Base-by-base conservation (phyloP, 305 asterid species). In the Caryopteris hybrid region DNA sequence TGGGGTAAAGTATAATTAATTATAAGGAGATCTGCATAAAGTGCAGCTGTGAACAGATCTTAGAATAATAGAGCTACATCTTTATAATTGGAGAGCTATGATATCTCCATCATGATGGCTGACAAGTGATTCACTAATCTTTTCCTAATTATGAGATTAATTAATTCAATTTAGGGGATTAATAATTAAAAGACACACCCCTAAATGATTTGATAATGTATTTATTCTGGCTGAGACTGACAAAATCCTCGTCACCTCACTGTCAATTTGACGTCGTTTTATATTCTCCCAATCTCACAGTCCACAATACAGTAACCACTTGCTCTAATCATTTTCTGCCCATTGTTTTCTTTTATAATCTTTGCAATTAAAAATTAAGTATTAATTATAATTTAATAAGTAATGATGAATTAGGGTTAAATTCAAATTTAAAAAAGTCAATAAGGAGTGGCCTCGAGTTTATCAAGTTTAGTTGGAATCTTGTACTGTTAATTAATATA, bases 21-120 rank as follows among this genome's bases (percentile, higher is more conserved):
- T 48, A 12, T 27, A 16, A 53, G 51, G 67, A 70, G 76, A 76
- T 76, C 78, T 68, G 61, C 64, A 63, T 43, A 77, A 67, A 66
- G 64, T 62, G 52, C 27, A 72, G 53, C 17, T 50, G 39, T 52
- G 23, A 64, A n/a, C 9, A 41, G 56, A 69, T 53, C 23, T 33
- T 12, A 36, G 6, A 6, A 11, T 64, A 54, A 33, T 47, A 34
- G 17, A 25, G 8, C 39, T 55, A 14, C 67, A 58, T 14, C 43
- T 72, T 52, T 72, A 58, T 64, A 60, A 76, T 50, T 59, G 71
- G 59, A 59, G 65, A 56, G 59, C 73, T 59, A 76, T 72, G 78
- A 73, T 79, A 74, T 57, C 71, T 70, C 68, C 65, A 72, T 67
- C 72, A 74, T 71, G n/a, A 76, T 76, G 74, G 64, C 80, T 63